Evolutionary conservation across 2,329 filamentous ascomycete genomes (phyloP), one percentile per base, ranked within the genome.

Genomic region (Escovopsis sp.): DNA sequence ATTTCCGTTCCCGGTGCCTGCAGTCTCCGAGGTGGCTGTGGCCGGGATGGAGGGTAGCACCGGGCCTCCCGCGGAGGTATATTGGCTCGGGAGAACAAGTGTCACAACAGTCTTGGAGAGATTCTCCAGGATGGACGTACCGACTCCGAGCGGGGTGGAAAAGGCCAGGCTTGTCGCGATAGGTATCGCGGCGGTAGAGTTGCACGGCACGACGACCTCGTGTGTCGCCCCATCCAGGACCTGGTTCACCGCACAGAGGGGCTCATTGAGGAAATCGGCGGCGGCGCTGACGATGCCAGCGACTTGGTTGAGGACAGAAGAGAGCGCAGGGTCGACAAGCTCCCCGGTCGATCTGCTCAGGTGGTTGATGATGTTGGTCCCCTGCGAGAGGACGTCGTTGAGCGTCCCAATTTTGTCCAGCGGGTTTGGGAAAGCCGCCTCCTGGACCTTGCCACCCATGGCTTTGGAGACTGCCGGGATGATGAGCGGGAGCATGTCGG

Each of bases 381-480:
- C 47, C 28, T 42, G 32, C n/a, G 18, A 25, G 9, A 48, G 37
- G 6, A 49, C 38, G 5, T 39, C 39, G 9, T 34, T 32, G 30
- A 44, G 34, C n/a, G 39, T 41, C 25, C 33, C 39, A 2, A 35
- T 17, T 30, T 39, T 29, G 21, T 43, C 39, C 4, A 34, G 19
- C 18, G 35, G 11, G 8, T 33, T 34, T 4, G 30, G 27, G 4
- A 41, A 28, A 11, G 23, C 33, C 14, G 15, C 11, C n/a, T 14
- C 29, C 12, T 42, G 32, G 12, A 41, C 17, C 4, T 31, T 27
- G 27, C 37, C 37, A 2, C 45, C 44, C 6, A 48, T 27, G 15
- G 38, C 42, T 6, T 35, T 33, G 7, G 45, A 41, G 23, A 49
- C 32, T 12, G 47, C 48, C 18, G 46, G 45, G 31, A 51, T 39